phyloP scores from a whole-genome alignment of 2,329 filamentous ascomycete genomes.

The Claviceps africana region DNA sequence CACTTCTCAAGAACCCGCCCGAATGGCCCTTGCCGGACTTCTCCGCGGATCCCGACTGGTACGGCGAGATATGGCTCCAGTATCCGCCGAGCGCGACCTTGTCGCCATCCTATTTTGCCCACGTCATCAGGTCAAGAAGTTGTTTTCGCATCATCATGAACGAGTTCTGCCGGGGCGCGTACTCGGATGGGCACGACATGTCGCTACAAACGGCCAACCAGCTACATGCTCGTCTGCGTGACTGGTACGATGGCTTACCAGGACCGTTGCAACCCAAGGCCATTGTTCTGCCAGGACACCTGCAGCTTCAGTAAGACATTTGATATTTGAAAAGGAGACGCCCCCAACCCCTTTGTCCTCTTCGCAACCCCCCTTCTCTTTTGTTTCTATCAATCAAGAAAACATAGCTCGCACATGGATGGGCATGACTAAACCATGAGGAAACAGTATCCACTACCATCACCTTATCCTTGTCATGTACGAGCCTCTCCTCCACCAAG shows the following conservation, averaged over 20 bases:
- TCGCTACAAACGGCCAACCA: conserved; percentile 10
- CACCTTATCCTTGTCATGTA: conserved; percentile 14
- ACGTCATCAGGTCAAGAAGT: conserved; percentile 15
- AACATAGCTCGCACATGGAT: background rate
- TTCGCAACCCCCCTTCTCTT: background rate
- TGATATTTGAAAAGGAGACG: too few relatives aligned
- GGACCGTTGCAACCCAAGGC: conserved; percentile 13
- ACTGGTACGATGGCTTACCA: conserved; percentile 17
- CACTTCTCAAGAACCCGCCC: conserved; percentile 17
- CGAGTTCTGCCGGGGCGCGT: conserved; percentile 12
- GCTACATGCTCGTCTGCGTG: conserved; percentile 9
- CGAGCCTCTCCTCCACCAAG: conserved; percentile 11
- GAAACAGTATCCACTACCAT: conserved; percentile 13
- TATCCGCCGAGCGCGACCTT: conserved; percentile 17
- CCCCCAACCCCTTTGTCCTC: too few relatives aligned
- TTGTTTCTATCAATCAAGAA: background rate
- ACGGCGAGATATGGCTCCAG: conserved; percentile 22
- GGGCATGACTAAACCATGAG: background rate
- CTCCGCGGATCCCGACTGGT: conserved; percentile 12
- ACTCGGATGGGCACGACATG: conserved; percentile 6
- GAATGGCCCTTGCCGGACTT: conserved; percentile 17
- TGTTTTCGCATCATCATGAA: conserved; percentile 22
- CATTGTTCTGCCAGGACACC: conserved; percentile 20
- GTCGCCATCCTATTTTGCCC: conserved; percentile 13
- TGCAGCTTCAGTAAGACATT: conserved; percentile 22